Conservation (phyloP, 2,329 filamentous ascomycete species). For the Penicillium brevicompactum region DNA sequence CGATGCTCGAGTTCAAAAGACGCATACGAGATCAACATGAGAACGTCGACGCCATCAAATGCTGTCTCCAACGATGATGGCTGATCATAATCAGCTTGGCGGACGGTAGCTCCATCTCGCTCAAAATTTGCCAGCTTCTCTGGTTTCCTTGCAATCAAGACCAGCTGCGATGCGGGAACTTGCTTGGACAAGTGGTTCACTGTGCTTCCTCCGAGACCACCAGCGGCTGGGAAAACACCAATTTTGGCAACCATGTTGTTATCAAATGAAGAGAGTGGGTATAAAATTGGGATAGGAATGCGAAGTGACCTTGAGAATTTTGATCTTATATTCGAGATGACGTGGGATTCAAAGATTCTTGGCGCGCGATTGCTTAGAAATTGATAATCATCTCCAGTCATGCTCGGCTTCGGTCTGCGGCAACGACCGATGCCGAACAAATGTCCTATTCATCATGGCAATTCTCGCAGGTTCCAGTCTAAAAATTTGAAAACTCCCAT, state of each 20-base stretch:
- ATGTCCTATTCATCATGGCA: neutral
- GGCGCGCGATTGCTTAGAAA: neutral
- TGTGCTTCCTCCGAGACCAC: conserved; percentile 56
- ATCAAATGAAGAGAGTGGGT: neutral
- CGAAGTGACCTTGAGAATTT: no score
- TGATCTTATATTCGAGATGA: neutral
- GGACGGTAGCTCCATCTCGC: conserved; percentile 25
- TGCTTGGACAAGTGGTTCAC: conserved; percentile 51
- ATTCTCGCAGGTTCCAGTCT: neutral
- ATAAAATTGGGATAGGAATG: no score
- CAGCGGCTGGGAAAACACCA: conserved; percentile 53
- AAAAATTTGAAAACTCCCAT: no score
- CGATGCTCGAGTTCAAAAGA: conserved; percentile 53
- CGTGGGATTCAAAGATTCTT: neutral
- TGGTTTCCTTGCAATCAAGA: conserved; percentile 49
- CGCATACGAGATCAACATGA: conserved; percentile 60
- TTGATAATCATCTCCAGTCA: neutral
- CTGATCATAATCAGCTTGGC: conserved; percentile 55
- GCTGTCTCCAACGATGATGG: conserved; percentile 48
- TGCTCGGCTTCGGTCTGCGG: neutral
- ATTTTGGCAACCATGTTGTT: conserved; percentile 23
- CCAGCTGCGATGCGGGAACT: conserved; percentile 48
- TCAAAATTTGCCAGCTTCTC: conserved; percentile 18
- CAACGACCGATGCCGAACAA: neutral
- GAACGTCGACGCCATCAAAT: conserved; percentile 52